phyloP scores from a whole-genome alignment of 371 early-diverging fungal species.

The Syncephalis plumigaleata region DNA sequence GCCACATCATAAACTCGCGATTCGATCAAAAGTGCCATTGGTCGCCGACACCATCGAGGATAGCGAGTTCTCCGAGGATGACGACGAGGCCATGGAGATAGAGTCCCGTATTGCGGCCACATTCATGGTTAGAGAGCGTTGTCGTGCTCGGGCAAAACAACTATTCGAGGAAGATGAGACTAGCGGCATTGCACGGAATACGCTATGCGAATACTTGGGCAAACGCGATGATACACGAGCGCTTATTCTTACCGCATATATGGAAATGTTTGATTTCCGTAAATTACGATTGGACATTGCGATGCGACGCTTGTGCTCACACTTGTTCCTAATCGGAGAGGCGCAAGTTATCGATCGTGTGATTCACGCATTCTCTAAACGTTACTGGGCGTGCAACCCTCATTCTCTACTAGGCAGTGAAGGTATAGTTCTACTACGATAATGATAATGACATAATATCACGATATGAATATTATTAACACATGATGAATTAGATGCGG shows the following conservation, averaged over 20 bases:
- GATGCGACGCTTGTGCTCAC: conserved; percentile 39
- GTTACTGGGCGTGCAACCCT: conserved; percentile 70
- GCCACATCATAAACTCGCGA: too few relatives aligned
- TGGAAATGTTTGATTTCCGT: neutral
- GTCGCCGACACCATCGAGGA: too few relatives aligned
- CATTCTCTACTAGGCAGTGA: conserved; percentile 27
- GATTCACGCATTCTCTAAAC: conserved; percentile 54
- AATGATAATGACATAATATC: neutral
- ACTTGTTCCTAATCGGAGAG: conserved; percentile 73
- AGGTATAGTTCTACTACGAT: conserved; percentile 9
- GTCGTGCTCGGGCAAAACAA: conserved; percentile 9
- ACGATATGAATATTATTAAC: neutral
- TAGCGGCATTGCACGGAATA: conserved; percentile 22
- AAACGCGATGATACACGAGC: conserved; percentile 44
- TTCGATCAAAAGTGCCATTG: too few relatives aligned
- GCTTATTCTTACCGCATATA: conserved; percentile 41
- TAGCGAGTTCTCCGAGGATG: too few relatives aligned
- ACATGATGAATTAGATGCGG: conserved; percentile 27
- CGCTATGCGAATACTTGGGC: conserved; percentile 17
- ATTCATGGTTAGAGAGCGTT: too few relatives aligned
- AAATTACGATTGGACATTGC: neutral
- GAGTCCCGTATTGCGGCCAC: too few relatives aligned
- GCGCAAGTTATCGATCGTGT: conserved; percentile 84
- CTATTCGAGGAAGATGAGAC: conserved; percentile 21
- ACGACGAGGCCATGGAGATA: too few relatives aligned